A percentile compares a stretch with the other conserved stretches of the same genome.
These are phyloP conservation scores for Turritis glabra DNA, from an alignment of 345 rosid genomes.

Conservation along the genomic window DNA sequence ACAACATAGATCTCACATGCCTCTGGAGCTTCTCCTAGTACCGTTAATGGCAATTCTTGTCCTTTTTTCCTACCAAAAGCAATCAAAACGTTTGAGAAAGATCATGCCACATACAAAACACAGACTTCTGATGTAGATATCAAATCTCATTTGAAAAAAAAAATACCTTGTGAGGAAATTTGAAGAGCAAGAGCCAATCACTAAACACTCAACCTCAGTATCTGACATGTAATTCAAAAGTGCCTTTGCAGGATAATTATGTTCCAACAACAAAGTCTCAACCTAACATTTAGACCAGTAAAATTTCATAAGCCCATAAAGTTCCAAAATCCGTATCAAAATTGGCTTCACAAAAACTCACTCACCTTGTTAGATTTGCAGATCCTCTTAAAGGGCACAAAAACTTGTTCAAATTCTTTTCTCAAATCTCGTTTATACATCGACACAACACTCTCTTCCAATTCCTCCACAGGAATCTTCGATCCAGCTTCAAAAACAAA, in stretches of 20 bases:
- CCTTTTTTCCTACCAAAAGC: slow-evolving; percentile 52
- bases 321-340: not conserved
- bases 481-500: slow-evolving; percentile 51
- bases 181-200: slow-evolving; percentile 68
- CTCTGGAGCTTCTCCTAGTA: slow-evolving; percentile 53
- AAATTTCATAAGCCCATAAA: not conserved
- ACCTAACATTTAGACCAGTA: slow-evolving; percentile 42
- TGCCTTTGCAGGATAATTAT: slow-evolving; percentile 63
- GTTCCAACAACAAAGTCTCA: slow-evolving; percentile 71
- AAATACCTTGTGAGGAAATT: slow-evolving; percentile 61
- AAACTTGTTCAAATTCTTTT: slow-evolving; percentile 47
- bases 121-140: not conserved
- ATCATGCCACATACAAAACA: not conserved
- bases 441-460: slow-evolving; percentile 68
- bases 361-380: slow-evolving; percentile 51
- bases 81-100: not conserved
- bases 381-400: slow-evolving; percentile 55
- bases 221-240: slow-evolving; percentile 54
- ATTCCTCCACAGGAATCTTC: slow-evolving; percentile 56
- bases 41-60: slow-evolving; percentile 54
- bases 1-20: slow-evolving; percentile 57
- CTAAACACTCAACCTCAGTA: slow-evolving; percentile 55
- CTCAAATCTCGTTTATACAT: slow-evolving; percentile 65
- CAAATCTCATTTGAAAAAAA: not conserved
- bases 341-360: slow-evolving; percentile 15